Conservation (phyloP, 2,329 filamentous ascomycete species). For the Plenodomus lindquistii region DNA sequence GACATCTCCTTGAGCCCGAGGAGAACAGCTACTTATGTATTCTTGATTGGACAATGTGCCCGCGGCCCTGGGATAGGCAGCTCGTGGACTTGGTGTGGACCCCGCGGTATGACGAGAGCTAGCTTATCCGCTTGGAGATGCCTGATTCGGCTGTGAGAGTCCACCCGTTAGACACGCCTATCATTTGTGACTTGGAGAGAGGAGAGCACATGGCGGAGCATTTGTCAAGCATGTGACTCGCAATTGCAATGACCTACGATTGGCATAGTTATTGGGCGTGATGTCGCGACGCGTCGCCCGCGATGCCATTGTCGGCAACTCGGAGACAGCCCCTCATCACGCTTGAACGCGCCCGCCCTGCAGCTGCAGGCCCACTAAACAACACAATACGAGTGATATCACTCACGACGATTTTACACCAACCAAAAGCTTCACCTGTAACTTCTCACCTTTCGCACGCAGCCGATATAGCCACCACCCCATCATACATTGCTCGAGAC, state of each 20-base stretch:
- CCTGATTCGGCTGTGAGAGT: conserved; percentile 21
- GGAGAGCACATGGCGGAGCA: background rate
- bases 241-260: background rate
- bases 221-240: conserved; percentile 2
- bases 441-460: too few relatives aligned
- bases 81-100: conserved; percentile 11
- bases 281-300: background rate
- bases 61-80: conserved; percentile 7
- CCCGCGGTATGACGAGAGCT: conserved; percentile 29
- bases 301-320: background rate
- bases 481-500: too few relatives aligned
- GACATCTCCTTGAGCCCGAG: conserved; percentile 24
- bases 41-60: background rate
- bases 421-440: too few relatives aligned
- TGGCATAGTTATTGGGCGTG: too few relatives aligned
- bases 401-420: too few relatives aligned
- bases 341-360: background rate
- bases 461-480: too few relatives aligned
- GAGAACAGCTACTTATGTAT: conserved; percentile 27
- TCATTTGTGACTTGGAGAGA: conserved; percentile 1
- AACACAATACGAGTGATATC: background rate
- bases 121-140: conserved; percentile 28
- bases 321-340: background rate
- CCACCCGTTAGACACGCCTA: conserved; percentile 14
- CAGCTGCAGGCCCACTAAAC: background rate